phyloP scores from a whole-genome alignment of 2,329 filamentous ascomycete genomes.

The Akanthomyces lecanii region DNA sequence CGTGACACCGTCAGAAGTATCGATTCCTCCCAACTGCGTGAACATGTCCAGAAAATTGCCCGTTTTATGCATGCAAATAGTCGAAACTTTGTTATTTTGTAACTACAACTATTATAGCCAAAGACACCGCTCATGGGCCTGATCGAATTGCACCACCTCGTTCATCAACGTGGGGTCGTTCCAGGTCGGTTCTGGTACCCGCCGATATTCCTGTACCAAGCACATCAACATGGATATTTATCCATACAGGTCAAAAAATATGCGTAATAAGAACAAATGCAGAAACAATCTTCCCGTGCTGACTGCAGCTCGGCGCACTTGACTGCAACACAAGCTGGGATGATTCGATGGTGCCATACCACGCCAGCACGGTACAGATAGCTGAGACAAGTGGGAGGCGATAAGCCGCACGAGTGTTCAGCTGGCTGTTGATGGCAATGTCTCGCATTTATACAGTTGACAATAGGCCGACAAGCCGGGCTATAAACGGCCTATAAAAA shows the following conservation, averaged over 20 bases:
- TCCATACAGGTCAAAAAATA: neutral
- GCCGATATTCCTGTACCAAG: neutral
- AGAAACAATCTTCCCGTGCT: neutral
- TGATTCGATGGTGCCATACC: neutral
- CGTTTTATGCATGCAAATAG: neutral
- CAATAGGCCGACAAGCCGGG: neutral
- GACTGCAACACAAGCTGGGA: neutral
- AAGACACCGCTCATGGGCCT: neutral
- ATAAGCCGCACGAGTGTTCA: neutral
- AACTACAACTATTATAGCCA: neutral
- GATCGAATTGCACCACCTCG: neutral
- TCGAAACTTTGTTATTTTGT: neutral
- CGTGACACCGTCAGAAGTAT: neutral
- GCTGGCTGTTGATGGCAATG: neutral
- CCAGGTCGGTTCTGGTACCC: conserved; percentile 8
- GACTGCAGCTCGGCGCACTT: neutral
- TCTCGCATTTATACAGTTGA: neutral
- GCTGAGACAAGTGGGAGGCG: neutral
- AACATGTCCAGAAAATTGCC: neutral
- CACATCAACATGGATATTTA: neutral
- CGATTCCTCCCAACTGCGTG: neutral
- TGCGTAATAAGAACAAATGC: neutral
- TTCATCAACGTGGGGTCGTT: conserved; percentile 4
- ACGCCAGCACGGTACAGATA: neutral
- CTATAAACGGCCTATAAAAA: neutral